phyloP scores from a whole-genome alignment of 1,139 yeast genomes.

The Nakaseomyces nivariensis region DNA sequence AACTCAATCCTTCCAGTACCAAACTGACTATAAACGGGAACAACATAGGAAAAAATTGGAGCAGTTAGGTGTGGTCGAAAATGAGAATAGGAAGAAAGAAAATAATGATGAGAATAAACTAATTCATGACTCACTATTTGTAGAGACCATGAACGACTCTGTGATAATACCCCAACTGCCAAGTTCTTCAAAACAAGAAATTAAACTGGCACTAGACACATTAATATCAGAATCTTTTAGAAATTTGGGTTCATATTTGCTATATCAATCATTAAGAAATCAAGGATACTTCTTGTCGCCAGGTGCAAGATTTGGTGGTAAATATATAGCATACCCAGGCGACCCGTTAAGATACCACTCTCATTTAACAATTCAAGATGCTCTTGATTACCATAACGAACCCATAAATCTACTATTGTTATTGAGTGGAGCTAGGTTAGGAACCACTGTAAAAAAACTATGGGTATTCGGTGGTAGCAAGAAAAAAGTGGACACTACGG shows the following conservation, averaged over 20 bases:
- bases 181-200: background rate
- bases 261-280: slow-evolving; percentile 13
- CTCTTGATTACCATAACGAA: slow-evolving; percentile 37
- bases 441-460: slow-evolving; percentile 84
- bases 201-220: background rate
- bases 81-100: background rate
- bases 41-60: slow-evolving; percentile 14
- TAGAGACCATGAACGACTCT: slow-evolving; percentile 15
- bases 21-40: slow-evolving; percentile 13
- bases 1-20: slow-evolving; percentile 12
- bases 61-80: slow-evolving; percentile 10
- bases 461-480: slow-evolving; percentile 54
- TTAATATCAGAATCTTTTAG: slow-evolving; percentile 6
- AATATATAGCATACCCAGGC: slow-evolving; percentile 85
- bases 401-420: slow-evolving; percentile 46
- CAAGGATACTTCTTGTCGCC: slow-evolving; percentile 43
- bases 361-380: slow-evolving; percentile 60
- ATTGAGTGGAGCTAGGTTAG: slow-evolving; percentile 78
- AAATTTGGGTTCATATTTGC: slow-evolving; percentile 11
- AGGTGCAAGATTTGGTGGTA: slow-evolving; percentile 86
- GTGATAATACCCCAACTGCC: background rate
- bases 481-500: slow-evolving; percentile 9
- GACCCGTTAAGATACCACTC: slow-evolving; percentile 89
- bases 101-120: slow-evolving; percentile 7
- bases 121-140: slow-evolving; percentile 18